Evolutionary conservation across 345 rosid genomes (phyloP).

Genomic region (Iberis pinnata): DNA sequence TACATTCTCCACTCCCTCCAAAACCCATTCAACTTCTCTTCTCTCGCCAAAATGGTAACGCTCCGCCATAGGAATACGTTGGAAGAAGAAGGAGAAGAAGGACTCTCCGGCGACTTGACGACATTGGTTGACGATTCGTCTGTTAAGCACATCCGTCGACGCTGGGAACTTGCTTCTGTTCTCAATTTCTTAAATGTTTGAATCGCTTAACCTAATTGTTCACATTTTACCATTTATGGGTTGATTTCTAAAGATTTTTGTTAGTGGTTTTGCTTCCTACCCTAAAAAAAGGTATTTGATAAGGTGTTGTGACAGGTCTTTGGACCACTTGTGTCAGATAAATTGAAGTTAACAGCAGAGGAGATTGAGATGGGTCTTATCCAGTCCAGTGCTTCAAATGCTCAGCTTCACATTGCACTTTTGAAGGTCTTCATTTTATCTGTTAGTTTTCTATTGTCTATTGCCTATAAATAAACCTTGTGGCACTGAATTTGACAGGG

Average conservation of each 20-base stretch:
- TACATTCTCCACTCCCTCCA: not conserved
- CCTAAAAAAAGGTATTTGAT: not conserved
- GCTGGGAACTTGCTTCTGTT: conserved; percentile 93
- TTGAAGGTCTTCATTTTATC: conserved; percentile 45
- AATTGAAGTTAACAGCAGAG: conserved; percentile 60
- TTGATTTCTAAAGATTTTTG: conserved; percentile 10
- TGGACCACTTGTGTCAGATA: conserved; percentile 47
- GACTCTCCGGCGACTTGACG: conserved; percentile 17
- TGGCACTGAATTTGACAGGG: conserved; percentile 39
- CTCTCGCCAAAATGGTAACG: conserved; percentile 34
- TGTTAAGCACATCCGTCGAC: conserved; percentile 50
- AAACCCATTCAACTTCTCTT: conserved; percentile 18
- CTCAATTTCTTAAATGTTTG: conserved; percentile 68
- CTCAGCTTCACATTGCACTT: conserved; percentile 62
- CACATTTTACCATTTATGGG: not conserved
- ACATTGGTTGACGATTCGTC: conserved; percentile 25
- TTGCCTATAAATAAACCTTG: not conserved
- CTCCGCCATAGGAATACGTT: too few species aligned
- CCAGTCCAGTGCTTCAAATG: conserved; percentile 38
- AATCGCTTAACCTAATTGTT: not conserved
- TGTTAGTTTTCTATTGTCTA: conserved; percentile 2
- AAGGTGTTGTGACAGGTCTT: conserved; percentile 46
- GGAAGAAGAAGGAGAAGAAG: conserved; percentile 27
- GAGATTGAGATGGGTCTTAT: conserved; percentile 67
- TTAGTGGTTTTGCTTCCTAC: not conserved